phyloP scores from a whole-genome alignment of 75 land plant species.

The Cunninghamia lanceolata region DNA sequence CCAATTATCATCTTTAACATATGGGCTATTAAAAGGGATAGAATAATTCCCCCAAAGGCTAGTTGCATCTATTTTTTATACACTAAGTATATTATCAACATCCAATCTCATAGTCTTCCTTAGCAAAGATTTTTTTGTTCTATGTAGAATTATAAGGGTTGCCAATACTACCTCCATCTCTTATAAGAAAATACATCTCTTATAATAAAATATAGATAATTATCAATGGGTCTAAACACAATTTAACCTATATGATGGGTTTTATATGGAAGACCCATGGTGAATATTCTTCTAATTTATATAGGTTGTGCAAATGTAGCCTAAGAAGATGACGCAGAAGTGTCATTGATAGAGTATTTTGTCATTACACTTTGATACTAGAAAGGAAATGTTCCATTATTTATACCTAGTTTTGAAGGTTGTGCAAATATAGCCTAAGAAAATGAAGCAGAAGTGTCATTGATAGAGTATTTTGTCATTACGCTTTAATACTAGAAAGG shows the following conservation, averaged over 20 bases:
- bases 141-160: constrained; percentile 43
- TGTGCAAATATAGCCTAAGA: too few species aligned
- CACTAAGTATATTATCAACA: too few species aligned
- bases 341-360: constrained; percentile 64
- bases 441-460: constrained; percentile 42
- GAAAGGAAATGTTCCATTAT: constrained; percentile 64
- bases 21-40: constrained; percentile 78
- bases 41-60: constrained; percentile 81
- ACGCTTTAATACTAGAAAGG: constrained; percentile 80
- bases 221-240: too few species aligned
- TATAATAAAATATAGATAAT: constrained; percentile 39
- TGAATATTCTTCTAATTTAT: constrained; percentile 38
- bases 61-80: not conserved
- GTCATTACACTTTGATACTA: constrained; percentile 73
- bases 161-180: constrained; percentile 34
- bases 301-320: constrained; percentile 1
- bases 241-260: too few species aligned
- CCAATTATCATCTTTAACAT: constrained; percentile 29
- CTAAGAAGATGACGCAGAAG: constrained; percentile 43
- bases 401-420: constrained; percentile 45
- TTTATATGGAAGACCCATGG: too few species aligned
- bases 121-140: too few species aligned
- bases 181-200: too few species aligned
- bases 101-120: too few species aligned
- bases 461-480: constrained; percentile 70